A percentile compares a stretch with the other conserved stretches of the same genome.
Evolutionary conservation across 176 grass and related monocot genomes (phyloP).

Genomic region (Zoysia japonica): DNA sequence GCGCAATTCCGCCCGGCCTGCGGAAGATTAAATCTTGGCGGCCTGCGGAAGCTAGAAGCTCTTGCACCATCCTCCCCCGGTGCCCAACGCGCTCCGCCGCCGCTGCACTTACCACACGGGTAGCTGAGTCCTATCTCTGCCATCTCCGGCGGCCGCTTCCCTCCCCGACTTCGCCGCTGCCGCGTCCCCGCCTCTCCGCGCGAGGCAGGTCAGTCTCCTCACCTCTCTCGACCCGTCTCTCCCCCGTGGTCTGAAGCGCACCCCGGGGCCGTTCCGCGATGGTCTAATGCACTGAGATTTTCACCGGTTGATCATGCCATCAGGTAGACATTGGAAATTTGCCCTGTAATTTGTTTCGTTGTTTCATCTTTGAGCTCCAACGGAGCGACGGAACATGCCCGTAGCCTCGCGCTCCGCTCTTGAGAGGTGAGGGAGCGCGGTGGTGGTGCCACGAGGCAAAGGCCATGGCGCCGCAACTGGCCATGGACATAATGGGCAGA

Average conservation of each 20-base stretch:
- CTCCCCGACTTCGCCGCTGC: background rate
- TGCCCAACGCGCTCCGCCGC: background rate
- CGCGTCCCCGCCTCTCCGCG: background rate
- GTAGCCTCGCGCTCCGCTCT: slow-evolving; percentile 42
- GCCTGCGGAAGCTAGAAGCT: background rate
- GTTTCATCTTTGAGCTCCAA: background rate
- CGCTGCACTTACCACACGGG: no score
- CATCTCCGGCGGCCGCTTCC: background rate
- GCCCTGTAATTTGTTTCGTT: background rate
- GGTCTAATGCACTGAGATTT: background rate
- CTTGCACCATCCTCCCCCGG: no score
- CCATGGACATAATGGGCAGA: slow-evolving; percentile 32
- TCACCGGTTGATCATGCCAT: no score
- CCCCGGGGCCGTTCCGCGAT: background rate
- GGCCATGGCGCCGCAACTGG: background rate
- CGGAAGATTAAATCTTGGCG: background rate
- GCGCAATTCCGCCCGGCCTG: background rate
- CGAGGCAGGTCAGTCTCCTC: background rate
- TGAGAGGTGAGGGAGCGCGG: slow-evolving; percentile 33
- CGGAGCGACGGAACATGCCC: slow-evolving; percentile 16
- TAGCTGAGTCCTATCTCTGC: no score
- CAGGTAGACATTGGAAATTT: background rate
- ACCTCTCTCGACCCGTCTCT: no score
- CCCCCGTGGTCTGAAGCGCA: no score
- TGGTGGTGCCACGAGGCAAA: slow-evolving; percentile 31